Evolutionary conservation across 371 early-diverging fungal species (phyloP).

Genomic region (Mortierella sp.): DNA sequence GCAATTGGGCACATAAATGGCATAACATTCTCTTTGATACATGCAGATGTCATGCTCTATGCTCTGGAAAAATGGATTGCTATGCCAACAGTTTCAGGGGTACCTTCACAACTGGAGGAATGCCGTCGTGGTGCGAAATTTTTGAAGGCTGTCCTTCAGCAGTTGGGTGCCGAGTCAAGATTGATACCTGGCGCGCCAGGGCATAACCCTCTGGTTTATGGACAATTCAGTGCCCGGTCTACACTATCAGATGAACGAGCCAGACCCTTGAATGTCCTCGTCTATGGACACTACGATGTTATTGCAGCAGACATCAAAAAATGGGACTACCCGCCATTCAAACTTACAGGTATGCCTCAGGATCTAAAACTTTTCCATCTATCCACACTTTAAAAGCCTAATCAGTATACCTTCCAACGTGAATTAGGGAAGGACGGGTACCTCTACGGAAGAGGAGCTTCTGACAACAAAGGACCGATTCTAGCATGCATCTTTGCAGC

Average conservation of each 20-base stretch:
- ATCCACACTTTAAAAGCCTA: too few relatives aligned
- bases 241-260: slow-evolving; percentile 2
- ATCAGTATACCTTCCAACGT: slow-evolving; percentile 8
- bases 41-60: slow-evolving; percentile 69
- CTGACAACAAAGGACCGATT: slow-evolving; percentile 89
- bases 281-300: slow-evolving; percentile 92
- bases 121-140: slow-evolving; percentile 84
- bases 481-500: slow-evolving; percentile 84
- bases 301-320: slow-evolving; percentile 73
- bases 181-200: slow-evolving; percentile 76
- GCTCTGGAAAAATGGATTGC: slow-evolving; percentile 80
- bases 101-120: slow-evolving; percentile 74
- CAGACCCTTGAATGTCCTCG: slow-evolving; percentile 68
- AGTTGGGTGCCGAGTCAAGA: slow-evolving; percentile 79
- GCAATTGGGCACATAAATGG: too few relatives aligned
- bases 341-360: slow-evolving; percentile 57
- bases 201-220: slow-evolving; percentile 84
- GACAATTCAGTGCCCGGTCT: slow-evolving; percentile 66
- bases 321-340: slow-evolving; percentile 72
- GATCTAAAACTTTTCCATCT: not conserved
- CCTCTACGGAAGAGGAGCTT: slow-evolving; percentile 85
- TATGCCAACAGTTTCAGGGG: slow-evolving; percentile 78
- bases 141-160: slow-evolving; percentile 75
- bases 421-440: slow-evolving; percentile 73
- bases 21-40: too few relatives aligned